A percentile compares a stretch with the other conserved stretches of the same genome.
These are phyloP conservation scores for Macadamia tetraphylla DNA, from an alignment of 164 flowering plant genomes.

Conservation along the genomic window DNA sequence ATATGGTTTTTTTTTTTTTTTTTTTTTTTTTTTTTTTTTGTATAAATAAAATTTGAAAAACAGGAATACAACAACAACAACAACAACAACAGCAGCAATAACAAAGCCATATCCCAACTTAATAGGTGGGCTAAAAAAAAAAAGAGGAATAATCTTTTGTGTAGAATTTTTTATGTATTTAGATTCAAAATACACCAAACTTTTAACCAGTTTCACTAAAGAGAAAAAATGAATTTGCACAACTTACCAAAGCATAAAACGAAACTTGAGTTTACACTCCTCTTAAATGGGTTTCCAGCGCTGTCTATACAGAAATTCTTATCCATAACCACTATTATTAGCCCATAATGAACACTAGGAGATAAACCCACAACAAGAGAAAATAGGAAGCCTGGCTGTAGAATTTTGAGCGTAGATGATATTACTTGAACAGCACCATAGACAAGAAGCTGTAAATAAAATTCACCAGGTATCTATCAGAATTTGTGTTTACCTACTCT, in stretches of 20 bases:
- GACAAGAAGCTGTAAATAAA: slow-evolving; percentile 65
- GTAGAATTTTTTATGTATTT: neutral
- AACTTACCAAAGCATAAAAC: slow-evolving; percentile 72
- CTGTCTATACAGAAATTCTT: slow-evolving; percentile 69
- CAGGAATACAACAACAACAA: no score
- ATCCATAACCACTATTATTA: slow-evolving; percentile 69
- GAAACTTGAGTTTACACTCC: slow-evolving; percentile 60
- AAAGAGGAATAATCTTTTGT: no score
- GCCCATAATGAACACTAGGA: slow-evolving; percentile 47
- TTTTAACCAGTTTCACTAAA: neutral
- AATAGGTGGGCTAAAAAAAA: no score
- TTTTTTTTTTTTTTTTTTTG: no score
- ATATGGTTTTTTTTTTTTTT: no score
- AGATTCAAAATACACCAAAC: neutral
- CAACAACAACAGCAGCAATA: no score
- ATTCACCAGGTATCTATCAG: neutral
- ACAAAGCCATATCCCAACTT: no score
- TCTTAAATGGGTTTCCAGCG: slow-evolving; percentile 70
- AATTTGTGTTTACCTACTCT: neutral
- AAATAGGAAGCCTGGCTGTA: slow-evolving; percentile 59
- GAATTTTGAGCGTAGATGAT: slow-evolving; percentile 54
- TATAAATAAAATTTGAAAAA: no score
- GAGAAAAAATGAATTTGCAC: neutral
- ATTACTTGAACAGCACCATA: slow-evolving; percentile 84
- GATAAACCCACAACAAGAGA: slow-evolving; percentile 60